Conservation (phyloP, 1,284 basidiomycete genomes). For the Cutaneotrichosporon cavernicola region DNA sequence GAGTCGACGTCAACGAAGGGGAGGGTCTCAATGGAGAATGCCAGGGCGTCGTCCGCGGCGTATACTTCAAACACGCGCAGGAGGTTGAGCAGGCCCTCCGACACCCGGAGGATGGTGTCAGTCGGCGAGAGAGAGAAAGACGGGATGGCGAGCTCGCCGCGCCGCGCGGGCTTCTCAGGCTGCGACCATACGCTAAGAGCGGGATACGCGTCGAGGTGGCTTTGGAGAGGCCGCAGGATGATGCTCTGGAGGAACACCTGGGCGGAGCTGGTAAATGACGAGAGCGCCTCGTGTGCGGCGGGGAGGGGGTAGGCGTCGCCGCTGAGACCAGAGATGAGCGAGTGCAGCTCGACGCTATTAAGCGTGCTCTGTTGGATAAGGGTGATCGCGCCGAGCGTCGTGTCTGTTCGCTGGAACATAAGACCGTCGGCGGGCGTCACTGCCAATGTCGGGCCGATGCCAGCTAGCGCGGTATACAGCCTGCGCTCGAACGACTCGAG, state of each 20-base stretch:
- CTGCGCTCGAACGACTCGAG: slow-evolving; percentile 67
- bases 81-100: slow-evolving; percentile 88
- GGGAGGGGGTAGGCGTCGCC: slow-evolving; percentile 57
- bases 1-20: slow-evolving; percentile 66
- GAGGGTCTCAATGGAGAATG: slow-evolving; percentile 79
- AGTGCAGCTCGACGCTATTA: slow-evolving; percentile 73
- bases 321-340: slow-evolving; percentile 56
- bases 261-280: slow-evolving; percentile 67
- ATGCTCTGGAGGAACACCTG: slow-evolving; percentile 76
- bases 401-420: slow-evolving; percentile 57
- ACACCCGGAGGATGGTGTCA: slow-evolving; percentile 79
- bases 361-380: slow-evolving; percentile 75
- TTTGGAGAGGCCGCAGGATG: slow-evolving; percentile 78
- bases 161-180: slow-evolving; percentile 41
- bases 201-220: slow-evolving; percentile 72
- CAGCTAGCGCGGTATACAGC: slow-evolving; percentile 61
- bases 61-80: slow-evolving; percentile 92
- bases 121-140: slow-evolving; percentile 90
- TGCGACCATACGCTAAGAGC: slow-evolving; percentile 67
- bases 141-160: slow-evolving; percentile 73
- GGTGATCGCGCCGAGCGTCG: slow-evolving; percentile 67
- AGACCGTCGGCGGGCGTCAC: slow-evolving; percentile 60
- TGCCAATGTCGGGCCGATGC: slow-evolving; percentile 62
- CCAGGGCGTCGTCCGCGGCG: slow-evolving; percentile 84
- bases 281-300: slow-evolving; percentile 62